Base-by-base conservation (phyloP, 2,329 filamentous ascomycete genomes). In the Drechslerella dactyloides region DNA sequence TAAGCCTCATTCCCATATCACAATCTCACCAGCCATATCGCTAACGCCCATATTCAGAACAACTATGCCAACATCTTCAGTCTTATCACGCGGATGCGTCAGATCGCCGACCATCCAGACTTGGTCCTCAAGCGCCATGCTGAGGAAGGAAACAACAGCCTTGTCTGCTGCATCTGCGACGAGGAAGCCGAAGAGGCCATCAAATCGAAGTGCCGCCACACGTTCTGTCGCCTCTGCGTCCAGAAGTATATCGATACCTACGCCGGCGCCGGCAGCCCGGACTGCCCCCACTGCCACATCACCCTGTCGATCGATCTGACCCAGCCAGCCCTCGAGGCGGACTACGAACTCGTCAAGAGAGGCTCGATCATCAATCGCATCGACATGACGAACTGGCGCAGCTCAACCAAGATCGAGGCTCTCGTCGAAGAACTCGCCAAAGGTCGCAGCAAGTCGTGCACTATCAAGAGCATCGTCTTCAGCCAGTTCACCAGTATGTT, bases 1-100 rank as follows among this genome's bases (percentile, higher is more conserved):
- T 76, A 68, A 46, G 64, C 59, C 48, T 42, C 21, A 19, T 21
- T 33, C 13, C 44, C 3, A 42, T 3, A 62, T 44, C 50, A 30
- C 23, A 52, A 54, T 42, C 53, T 21, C 24, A 19, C 21, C 15
- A n/a, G 17, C 30, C 10, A 21, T 68, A 19, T 1, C 24, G 10
- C 60, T 69, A 63, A 74, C 44, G n/a, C 21, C 30, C 13, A 21
- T 17, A 1, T 27, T 44, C 50, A 75, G 73, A 92, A 97, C 83
- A 96, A 97, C 78, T 97, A 97, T 76, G 94, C 94, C 82, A 99
- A 99, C 79, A 97, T 99, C 75, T 99, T 99, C 77, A 93, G 93
- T 78, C 85, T 99, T 62, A 97, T 99, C 78, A 97, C 97, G 91
- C 93, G 96, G 80, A 97, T 99, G 93, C 89, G 94, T 62, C 94